Base-by-base conservation (phyloP, 441 rosid species). In the Arabidopsis lyrata region DNA sequence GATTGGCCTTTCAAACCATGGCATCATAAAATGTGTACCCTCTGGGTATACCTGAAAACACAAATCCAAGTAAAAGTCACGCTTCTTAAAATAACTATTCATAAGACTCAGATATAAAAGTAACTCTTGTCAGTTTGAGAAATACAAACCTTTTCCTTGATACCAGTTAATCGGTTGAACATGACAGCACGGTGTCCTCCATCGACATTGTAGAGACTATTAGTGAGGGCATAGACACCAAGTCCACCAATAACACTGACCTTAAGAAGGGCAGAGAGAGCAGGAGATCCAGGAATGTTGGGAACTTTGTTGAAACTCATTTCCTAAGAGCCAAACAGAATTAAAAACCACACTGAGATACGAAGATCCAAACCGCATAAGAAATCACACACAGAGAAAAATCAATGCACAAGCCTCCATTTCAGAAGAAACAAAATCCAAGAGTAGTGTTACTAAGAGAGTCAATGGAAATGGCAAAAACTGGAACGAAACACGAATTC, bases 141-240 rank as follows among this genome's bases (percentile, higher is more conserved):
- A 52, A 62, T 12, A 56, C 55, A 61, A 38, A 88, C 97, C 98
- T 91, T 78, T 49, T 93, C 92, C 81, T 93, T 93, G 61, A 93
- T 60, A 64, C 98, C 97, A 55, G 67, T 53, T 39, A 93, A 14
- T 4, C 97, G 91, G 77, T 93, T 91, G 82, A 91, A 91, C 83
- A 93, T 76, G 72, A 93, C 84, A 32, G 98, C 98, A 61, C 98
- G 84, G 66, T 91, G 96, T 22, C 97, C 97, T 62, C 98, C 98
- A 7, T 91, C 97, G 50, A 93, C 97, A 77, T 90, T 93, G 89
- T 93, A 93, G 78, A 94, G 90, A 79, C 95, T 91, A 72, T 94
- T 91, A 35, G 85, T 68, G 5, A 78, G 13, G 13, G 53, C 81
- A 73, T 78, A 78, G 49, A 78, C 74, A 55, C 78, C 81, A 0